phyloP scores from a whole-genome alignment of 2,329 filamentous ascomycete genomes.

The Epichloe gansuensis region DNA sequence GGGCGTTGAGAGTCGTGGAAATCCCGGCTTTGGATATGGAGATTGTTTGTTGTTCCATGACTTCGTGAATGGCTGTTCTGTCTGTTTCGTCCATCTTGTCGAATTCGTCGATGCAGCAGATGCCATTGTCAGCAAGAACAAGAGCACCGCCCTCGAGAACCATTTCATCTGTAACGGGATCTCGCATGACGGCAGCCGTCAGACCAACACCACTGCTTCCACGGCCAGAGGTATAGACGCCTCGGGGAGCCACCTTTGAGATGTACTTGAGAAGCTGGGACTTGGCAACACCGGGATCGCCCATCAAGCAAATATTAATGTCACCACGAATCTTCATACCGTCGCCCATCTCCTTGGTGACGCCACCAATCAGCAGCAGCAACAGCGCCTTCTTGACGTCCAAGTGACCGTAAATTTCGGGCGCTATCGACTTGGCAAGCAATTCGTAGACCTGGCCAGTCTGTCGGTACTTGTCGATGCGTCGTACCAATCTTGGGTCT shows the following conservation, averaged over 20 bases:
- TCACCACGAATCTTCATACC: slow-evolving; percentile 98
- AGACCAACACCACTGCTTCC: slow-evolving; percentile 73
- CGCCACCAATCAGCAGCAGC: slow-evolving; percentile 89
- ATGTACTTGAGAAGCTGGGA: slow-evolving; percentile 98
- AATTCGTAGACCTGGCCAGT: slow-evolving; percentile 93
- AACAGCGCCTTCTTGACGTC: slow-evolving; percentile 97
- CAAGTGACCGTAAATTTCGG: slow-evolving; percentile 90
- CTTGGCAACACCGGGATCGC: slow-evolving; percentile 98
- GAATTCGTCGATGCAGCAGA: slow-evolving; percentile 79
- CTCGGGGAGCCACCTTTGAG: slow-evolving; percentile 89
- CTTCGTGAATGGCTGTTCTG: slow-evolving; percentile 72
- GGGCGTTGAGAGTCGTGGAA: slow-evolving; percentile 74
- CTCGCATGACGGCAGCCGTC: slow-evolving; percentile 71
- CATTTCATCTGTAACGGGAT: slow-evolving; percentile 76
- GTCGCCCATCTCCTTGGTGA: slow-evolving; percentile 92
- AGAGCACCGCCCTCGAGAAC: slow-evolving; percentile 69
- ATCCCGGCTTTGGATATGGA: slow-evolving; percentile 67
- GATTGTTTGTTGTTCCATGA: slow-evolving; percentile 82
- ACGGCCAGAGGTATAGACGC: slow-evolving; percentile 71
- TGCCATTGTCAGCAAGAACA: slow-evolving; percentile 69
- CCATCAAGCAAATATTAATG: slow-evolving; percentile 98
- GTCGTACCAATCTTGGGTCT: slow-evolving; percentile 63
- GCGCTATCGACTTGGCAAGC: slow-evolving; percentile 88
- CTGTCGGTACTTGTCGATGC: slow-evolving; percentile 74
- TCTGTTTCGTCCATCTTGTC: slow-evolving; percentile 85